Percentiles rank a stretch among this genome's conserved stretches.
Conservation (phyloP, 176 grass and related monocot genomes). For the Saccharum officinarum region DNA sequence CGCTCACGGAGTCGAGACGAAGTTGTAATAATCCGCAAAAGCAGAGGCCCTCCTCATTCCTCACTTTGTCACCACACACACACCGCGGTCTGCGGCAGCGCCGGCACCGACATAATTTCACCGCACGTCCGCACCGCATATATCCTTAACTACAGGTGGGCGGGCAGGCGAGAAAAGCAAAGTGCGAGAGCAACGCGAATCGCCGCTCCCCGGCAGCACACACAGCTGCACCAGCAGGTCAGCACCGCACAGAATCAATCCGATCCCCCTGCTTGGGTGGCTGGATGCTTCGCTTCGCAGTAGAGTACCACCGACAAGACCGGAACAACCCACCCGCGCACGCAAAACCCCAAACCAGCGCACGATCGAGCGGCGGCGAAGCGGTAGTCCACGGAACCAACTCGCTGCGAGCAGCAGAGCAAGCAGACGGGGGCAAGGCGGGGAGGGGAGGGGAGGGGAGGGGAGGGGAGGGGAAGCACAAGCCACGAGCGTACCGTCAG, state of each 20-base stretch:
- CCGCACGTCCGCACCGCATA: neutral
- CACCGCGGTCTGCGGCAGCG: too few relatives aligned
- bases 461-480: too few relatives aligned
- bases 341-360: neutral
- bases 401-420: neutral
- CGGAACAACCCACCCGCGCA: neutral
- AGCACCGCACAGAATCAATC: conserved; percentile 13
- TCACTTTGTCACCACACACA: neutral
- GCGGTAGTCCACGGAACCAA: neutral
- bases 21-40: neutral
- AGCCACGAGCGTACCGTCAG: conserved; percentile 19
- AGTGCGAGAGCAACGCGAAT: conserved; percentile 4
- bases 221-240: neutral
- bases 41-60: conserved; percentile 3
- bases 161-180: neutral
- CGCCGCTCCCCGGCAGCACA: neutral
- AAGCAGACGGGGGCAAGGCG: neutral
- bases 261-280: conserved; percentile 11
- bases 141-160: neutral
- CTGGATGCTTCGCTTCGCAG: too few relatives aligned
- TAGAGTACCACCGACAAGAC: neutral
- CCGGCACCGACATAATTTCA: conserved; percentile 25
- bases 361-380: neutral
- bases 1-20: neutral
- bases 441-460: too few relatives aligned